Evolutionary conservation across 2,329 filamentous ascomycete genomes (phyloP).

Genomic region (Neonectria punicea): DNA sequence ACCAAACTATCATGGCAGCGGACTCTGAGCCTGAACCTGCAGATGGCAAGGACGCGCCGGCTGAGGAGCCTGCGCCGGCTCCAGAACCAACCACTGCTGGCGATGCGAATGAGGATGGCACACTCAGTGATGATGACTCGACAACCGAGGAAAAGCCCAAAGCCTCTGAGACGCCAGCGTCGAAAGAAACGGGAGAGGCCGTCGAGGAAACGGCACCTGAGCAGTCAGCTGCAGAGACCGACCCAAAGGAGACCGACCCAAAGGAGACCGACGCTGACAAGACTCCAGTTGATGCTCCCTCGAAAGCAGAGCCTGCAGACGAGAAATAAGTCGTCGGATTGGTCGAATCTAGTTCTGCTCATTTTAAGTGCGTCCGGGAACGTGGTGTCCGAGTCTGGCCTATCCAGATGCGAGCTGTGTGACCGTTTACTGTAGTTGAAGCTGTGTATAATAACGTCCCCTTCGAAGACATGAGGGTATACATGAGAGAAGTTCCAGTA

Average conservation of each 20-base stretch:
- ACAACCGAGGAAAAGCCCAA: slow-evolving; percentile 5
- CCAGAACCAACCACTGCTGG: slow-evolving; percentile 31
- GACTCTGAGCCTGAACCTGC: slow-evolving; percentile 35
- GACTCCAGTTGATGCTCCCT: slow-evolving; percentile 5
- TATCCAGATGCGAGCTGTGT: not conserved
- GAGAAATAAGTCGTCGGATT: slow-evolving; percentile 23
- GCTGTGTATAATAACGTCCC: slow-evolving; percentile 20
- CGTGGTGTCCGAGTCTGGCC: not conserved
- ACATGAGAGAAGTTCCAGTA: slow-evolving; percentile 6
- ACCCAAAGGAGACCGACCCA: slow-evolving; percentile 21
- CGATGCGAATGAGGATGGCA: slow-evolving; percentile 31
- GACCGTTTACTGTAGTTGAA: slow-evolving; percentile 13
- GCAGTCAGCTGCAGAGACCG: slow-evolving; percentile 11
- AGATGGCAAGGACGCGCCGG: slow-evolving; percentile 17
- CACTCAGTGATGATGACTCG: slow-evolving; percentile 24
- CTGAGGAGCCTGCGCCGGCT: slow-evolving; percentile 14
- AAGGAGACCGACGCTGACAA: slow-evolving; percentile 22
- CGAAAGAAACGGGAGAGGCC: slow-evolving; percentile 11
- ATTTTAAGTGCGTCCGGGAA: slow-evolving; percentile 2
- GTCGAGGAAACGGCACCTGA: slow-evolving; percentile 7
- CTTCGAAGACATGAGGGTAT: slow-evolving; percentile 14
- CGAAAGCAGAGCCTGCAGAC: slow-evolving; percentile 19
- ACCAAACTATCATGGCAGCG: slow-evolving; percentile 40
- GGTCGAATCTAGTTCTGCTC: slow-evolving; percentile 20
- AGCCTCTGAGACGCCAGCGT: slow-evolving; percentile 9